Conservation (phyloP, 257 asterid species). For the Primulina tabacum region DNA sequence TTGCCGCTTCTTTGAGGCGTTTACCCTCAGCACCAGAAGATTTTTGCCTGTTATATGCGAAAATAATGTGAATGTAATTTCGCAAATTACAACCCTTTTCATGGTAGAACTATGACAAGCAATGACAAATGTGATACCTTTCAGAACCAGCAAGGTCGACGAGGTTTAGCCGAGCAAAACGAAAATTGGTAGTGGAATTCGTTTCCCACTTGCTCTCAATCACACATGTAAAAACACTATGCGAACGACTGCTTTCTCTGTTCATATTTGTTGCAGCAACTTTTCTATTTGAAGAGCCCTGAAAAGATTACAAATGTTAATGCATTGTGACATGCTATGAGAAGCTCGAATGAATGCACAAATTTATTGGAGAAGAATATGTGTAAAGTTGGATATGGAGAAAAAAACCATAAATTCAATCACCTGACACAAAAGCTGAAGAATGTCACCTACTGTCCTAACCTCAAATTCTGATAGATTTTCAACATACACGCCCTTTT, state of each 20-base stretch:
- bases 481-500: slow-evolving; percentile 88
- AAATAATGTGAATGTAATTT: slow-evolving; percentile 16
- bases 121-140: slow-evolving; percentile 43
- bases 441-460: slow-evolving; percentile 80
- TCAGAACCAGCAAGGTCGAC: slow-evolving; percentile 99
- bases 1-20: slow-evolving; percentile 95
- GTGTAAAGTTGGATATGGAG: slow-evolving; percentile 16
- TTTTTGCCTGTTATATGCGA: slow-evolving; percentile 65
- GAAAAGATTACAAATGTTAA: slow-evolving; percentile 20
- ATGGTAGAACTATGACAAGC: slow-evolving; percentile 14
- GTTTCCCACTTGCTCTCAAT: slow-evolving; percentile 96
- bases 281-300: slow-evolving; percentile 90
- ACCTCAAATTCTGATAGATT: slow-evolving; percentile 92
- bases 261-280: slow-evolving; percentile 98
- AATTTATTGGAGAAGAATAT: not conserved
- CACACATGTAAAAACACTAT: slow-evolving; percentile 95
- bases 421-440: slow-evolving; percentile 88
- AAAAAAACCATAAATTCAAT: slow-evolving; percentile 6
- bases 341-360: slow-evolving; percentile 11
- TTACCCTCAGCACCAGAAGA: slow-evolving; percentile 99
- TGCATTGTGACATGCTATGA: slow-evolving; percentile 16
- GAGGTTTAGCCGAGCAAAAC: slow-evolving; percentile 90
- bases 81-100: slow-evolving; percentile 4
- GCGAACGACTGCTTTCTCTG: slow-evolving; percentile 99
- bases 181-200: slow-evolving; percentile 79